A percentile compares a stretch with the other conserved stretches of the same genome.
These are phyloP conservation scores for Colletotrichum sojae DNA, from an alignment of 2,329 filamentous ascomycete genomes.

Conservation along the genomic window DNA sequence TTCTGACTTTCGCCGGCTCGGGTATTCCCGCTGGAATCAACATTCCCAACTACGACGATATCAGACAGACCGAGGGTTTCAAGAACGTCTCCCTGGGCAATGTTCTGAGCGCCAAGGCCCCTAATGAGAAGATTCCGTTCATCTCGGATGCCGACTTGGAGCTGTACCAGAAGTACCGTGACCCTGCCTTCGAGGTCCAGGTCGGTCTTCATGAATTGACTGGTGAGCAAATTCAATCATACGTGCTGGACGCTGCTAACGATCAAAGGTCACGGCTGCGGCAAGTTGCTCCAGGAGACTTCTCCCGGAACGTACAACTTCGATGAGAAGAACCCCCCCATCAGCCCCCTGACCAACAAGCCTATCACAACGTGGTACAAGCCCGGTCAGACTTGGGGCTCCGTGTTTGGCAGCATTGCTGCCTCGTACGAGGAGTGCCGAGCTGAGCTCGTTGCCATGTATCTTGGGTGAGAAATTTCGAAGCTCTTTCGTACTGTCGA, in stretches of 20 bases:
- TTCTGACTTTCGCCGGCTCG: slow-evolving; percentile 80
- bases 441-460: slow-evolving; percentile 95
- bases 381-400: slow-evolving; percentile 94
- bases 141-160: slow-evolving; percentile 84
- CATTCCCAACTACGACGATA: slow-evolving; percentile 81
- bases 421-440: slow-evolving; percentile 95
- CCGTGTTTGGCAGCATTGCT: slow-evolving; percentile 89
- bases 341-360: slow-evolving; percentile 84
- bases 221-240: slow-evolving; percentile 18
- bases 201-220: slow-evolving; percentile 93
- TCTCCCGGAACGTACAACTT: slow-evolving; percentile 89
- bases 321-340: slow-evolving; percentile 83
- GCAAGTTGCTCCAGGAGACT: slow-evolving; percentile 93
- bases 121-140: slow-evolving; percentile 93
- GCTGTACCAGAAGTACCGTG: slow-evolving; percentile 85
- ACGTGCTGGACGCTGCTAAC: slow-evolving; percentile 36
- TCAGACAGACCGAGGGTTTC: slow-evolving; percentile 87
- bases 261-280: slow-evolving; percentile 82
- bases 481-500: no score
- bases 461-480: slow-evolving; percentile 59
- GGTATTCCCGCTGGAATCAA: slow-evolving; percentile 80
- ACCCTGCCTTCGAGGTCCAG: slow-evolving; percentile 93
- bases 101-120: slow-evolving; percentile 90
- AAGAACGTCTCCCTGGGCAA: slow-evolving; percentile 97
- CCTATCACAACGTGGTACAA: slow-evolving; percentile 92